A percentile compares a stretch with the other conserved stretches of the same genome.
These are phyloP conservation scores for Collybia mongolica DNA, from an alignment of 768 basidiomycete species.

Conservation along the genomic window DNA sequence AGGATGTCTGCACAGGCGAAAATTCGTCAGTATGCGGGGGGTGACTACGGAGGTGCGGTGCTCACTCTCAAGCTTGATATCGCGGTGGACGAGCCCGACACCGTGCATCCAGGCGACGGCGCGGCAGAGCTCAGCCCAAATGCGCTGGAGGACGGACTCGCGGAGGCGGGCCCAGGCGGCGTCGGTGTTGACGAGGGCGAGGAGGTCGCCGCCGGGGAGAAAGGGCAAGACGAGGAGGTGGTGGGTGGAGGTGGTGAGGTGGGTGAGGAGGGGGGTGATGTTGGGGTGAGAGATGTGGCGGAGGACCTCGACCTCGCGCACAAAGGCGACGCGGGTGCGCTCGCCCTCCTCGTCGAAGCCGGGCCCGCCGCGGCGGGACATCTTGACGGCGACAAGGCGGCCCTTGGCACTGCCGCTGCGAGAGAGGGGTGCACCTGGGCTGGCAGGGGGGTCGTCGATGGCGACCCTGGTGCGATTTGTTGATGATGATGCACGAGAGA, in stretches of 20 bases:
- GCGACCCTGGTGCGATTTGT: conserved; percentile 3
- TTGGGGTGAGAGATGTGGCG: conserved; percentile 82
- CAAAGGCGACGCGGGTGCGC: conserved; percentile 73
- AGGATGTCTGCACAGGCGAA: conserved; percentile 59
- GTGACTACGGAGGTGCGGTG: conserved; percentile 8
- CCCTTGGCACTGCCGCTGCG: neutral
- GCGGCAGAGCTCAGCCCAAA: conserved; percentile 74
- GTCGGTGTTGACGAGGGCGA: conserved; percentile 68
- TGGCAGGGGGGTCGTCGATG: conserved; percentile 5
- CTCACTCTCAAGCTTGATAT: conserved; percentile 85
- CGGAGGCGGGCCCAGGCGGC: conserved; percentile 38
- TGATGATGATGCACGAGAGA: conserved; percentile 15
- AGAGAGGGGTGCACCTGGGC: neutral
- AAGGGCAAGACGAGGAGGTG: conserved; percentile 81
- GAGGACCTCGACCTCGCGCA: conserved; percentile 75
- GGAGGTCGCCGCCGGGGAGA: conserved; percentile 77
- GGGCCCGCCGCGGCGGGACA: conserved; percentile 37
- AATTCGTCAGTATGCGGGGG: conserved; percentile 1
- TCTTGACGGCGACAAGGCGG: conserved; percentile 44
- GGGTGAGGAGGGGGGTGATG: conserved; percentile 69
- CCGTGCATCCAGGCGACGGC: conserved; percentile 89
- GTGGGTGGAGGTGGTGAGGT: conserved; percentile 68
- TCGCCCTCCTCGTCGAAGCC: conserved; percentile 45
- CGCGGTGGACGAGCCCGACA: conserved; percentile 83
- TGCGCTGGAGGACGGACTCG: conserved; percentile 53